Conservation (phyloP, 768 basidiomycete species). For the Termitomyces sp. region DNA sequence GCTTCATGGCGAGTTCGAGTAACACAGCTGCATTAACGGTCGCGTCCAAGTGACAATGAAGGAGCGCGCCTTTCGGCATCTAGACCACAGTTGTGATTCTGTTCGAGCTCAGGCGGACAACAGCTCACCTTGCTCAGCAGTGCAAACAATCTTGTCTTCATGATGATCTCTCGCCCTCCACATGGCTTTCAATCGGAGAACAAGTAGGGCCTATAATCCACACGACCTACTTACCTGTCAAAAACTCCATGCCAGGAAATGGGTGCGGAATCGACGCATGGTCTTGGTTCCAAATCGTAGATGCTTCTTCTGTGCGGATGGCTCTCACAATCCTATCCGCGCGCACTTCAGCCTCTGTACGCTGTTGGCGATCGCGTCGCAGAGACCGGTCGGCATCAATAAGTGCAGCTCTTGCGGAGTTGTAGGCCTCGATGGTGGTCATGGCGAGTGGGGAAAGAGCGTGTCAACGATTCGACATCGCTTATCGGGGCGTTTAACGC, state of each 20-base stretch:
- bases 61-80: conserved; percentile 79
- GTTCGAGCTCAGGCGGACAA: not conserved
- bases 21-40: conserved; percentile 53
- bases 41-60: conserved; percentile 75
- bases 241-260: conserved; percentile 76
- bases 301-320: conserved; percentile 50
- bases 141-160: conserved; percentile 55
- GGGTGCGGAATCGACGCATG: conserved; percentile 50
- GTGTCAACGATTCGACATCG: not conserved
- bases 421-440: conserved; percentile 22
- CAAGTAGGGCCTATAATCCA: not conserved
- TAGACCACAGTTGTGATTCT: conserved; percentile 15
- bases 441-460: conserved; percentile 4
- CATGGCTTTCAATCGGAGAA: not conserved
- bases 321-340: conserved; percentile 54
- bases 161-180: conserved; percentile 49
- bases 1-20: conserved; percentile 46
- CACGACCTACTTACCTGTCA: conserved; percentile 44
- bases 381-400: conserved; percentile 42
- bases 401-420: conserved; percentile 25
- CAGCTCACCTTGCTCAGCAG: conserved; percentile 50
- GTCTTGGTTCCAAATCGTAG: conserved; percentile 53
- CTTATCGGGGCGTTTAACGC: not conserved
- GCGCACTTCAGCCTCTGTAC: conserved; percentile 32
- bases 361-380: conserved; percentile 37